A percentile compares a stretch with the other conserved stretches of the same genome.
phyloP scores from a whole-genome alignment of 2,329 filamentous ascomycete genomes.

The Rhynchosporium graminicola region DNA sequence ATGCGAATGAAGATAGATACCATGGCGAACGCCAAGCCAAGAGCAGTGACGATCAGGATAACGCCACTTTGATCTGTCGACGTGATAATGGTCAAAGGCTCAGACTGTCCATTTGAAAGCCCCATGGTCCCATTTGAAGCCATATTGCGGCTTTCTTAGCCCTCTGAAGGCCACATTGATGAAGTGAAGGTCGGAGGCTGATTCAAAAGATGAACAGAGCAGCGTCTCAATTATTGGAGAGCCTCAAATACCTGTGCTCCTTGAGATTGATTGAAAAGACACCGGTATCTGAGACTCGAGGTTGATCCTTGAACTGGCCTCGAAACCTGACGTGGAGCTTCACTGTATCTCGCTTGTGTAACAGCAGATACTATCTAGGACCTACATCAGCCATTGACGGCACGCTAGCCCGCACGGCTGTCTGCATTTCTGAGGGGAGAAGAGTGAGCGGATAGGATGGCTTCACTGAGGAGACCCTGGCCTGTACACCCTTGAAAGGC shows the following conservation, averaged over 20 bases:
- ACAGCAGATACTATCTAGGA: background rate
- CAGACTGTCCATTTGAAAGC: constrained; percentile 15
- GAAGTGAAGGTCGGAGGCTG: background rate
- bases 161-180: background rate
- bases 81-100: constrained; percentile 17
- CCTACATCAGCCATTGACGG: background rate
- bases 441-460: background rate
- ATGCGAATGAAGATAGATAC: constrained; percentile 44
- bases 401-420: background rate
- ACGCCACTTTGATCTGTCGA: constrained; percentile 44
- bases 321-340: background rate
- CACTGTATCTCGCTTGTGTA: background rate
- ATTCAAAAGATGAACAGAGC: background rate
- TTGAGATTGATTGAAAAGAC: background rate
- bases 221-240: background rate
- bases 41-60: constrained; percentile 44
- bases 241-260: background rate
- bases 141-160: background rate
- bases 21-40: constrained; percentile 44
- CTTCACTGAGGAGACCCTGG: background rate
- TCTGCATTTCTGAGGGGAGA: background rate
- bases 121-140: constrained; percentile 12
- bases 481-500: background rate
- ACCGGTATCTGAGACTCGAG: background rate
- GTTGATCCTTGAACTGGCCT: background rate